A percentile compares a stretch with the other conserved stretches of the same genome.
These are phyloP conservation scores for Penicillium soppii DNA, from an alignment of 495 filamentous ascomycete genomes.

Conservation along the genomic window DNA sequence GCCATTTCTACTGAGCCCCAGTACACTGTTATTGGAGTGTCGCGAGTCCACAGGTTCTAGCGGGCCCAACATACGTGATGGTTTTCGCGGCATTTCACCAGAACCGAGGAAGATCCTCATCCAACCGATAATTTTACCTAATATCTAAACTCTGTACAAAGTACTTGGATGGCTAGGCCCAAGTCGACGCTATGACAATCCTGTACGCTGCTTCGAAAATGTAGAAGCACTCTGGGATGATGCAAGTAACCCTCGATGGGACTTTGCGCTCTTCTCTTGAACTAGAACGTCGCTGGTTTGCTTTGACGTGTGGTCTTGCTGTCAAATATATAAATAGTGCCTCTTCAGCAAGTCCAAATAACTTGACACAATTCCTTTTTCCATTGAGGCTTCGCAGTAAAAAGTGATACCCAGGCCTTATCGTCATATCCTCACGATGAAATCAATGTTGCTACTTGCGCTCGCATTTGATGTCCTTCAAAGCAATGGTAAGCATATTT, in stretches of 20 bases:
- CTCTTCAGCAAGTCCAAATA: too few relatives aligned
- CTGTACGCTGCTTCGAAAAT: neutral
- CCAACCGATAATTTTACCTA: neutral
- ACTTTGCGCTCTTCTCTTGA: neutral
- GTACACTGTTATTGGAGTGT: too few relatives aligned
- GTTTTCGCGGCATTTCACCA: neutral
- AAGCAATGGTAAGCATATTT: neutral
- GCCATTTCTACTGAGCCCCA: too few relatives aligned
- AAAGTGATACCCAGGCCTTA: neutral
- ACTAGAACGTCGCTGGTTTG: too few relatives aligned
- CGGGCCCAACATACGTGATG: too few relatives aligned
- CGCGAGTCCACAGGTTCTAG: too few relatives aligned
- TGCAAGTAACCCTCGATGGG: neutral
- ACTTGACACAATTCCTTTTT: too few relatives aligned
- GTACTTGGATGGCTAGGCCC: neutral
- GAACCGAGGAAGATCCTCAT: neutral
- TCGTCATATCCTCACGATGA: neutral
- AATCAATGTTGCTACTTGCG: neutral
- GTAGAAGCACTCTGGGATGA: neutral
- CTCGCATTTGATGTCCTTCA: neutral
- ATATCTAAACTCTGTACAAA: neutral
- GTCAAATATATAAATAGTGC: neutral
- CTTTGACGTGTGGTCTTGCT: too few relatives aligned
- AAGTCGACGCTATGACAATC: neutral
- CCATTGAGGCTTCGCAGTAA: too few relatives aligned